phyloP scores from a whole-genome alignment of 1,139 yeast genomes.

The Scheffersomyces segobiensis region DNA sequence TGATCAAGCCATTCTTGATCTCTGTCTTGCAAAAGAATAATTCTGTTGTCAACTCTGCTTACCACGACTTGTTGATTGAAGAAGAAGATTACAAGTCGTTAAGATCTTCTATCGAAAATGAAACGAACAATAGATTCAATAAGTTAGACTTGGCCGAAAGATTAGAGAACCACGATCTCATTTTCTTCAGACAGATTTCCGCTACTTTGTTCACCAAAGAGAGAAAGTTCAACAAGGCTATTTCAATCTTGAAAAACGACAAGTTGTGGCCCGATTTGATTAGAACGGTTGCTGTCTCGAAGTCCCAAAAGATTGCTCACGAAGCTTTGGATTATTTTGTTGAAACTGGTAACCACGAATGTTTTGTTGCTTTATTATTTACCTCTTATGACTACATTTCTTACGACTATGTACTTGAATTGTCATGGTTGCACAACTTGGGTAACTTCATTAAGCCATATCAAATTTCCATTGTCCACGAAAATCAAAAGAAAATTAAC shows the following conservation, averaged over 20 bases:
- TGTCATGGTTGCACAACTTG: slow-evolving; percentile 87
- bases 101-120: slow-evolving; percentile 77
- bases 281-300: slow-evolving; percentile 86
- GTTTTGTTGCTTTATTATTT: slow-evolving; percentile 87
- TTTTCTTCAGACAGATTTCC: slow-evolving; percentile 94
- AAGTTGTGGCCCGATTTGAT: slow-evolving; percentile 94
- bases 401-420: slow-evolving; percentile 82
- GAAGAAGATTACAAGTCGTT: slow-evolving; percentile 94
- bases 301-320: slow-evolving; percentile 78
- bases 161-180: slow-evolving; percentile 84
- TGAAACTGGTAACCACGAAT: slow-evolving; percentile 95
- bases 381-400: slow-evolving; percentile 79
- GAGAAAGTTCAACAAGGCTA: slow-evolving; percentile 89
- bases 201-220: slow-evolving; percentile 92
- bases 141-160: slow-evolving; percentile 90
- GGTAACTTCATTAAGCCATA: slow-evolving; percentile 85
- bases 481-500: slow-evolving; percentile 67
- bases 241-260: slow-evolving; percentile 85
- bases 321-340: slow-evolving; percentile 90
- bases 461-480: slow-evolving; percentile 78
- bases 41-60: slow-evolving; percentile 89
- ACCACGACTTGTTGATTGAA: slow-evolving; percentile 92
- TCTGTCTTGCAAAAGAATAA: slow-evolving; percentile 90
- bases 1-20: slow-evolving; percentile 91
- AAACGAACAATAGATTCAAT: slow-evolving; percentile 84